Evolutionary conservation across 495 filamentous ascomycete species (phyloP).

Genomic region (Filosporella fistucella): DNA sequence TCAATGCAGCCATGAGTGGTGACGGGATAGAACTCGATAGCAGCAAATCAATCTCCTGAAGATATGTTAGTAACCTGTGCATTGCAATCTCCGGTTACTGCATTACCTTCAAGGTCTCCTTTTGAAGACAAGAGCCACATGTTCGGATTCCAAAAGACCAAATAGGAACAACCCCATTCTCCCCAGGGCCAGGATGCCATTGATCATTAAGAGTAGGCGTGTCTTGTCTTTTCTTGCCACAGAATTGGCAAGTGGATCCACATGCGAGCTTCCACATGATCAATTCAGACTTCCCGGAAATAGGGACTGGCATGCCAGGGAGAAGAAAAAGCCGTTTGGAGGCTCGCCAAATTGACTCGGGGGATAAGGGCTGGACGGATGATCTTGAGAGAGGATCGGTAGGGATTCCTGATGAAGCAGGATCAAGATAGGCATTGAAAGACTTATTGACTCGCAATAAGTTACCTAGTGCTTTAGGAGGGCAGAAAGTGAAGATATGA

Average conservation of each 20-base stretch:
- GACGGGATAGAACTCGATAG: conserved; percentile 53
- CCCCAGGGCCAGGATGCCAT: conserved; percentile 48
- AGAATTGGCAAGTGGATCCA: conserved; percentile 50
- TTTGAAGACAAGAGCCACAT: conserved; percentile 58
- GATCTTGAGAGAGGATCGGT: conserved; percentile 24
- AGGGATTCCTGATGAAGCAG: conserved; percentile 28
- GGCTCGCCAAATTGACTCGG: conserved; percentile 55
- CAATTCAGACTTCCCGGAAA: conserved; percentile 49
- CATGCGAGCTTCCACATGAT: conserved; percentile 60
- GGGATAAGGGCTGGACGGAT: conserved; percentile 26
- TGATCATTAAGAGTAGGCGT: conserved; percentile 23
- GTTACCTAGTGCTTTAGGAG: conserved; percentile 42
- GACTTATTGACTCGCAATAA: conserved; percentile 46
- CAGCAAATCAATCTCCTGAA: conserved; percentile 61
- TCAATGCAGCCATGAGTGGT: conserved; percentile 53
- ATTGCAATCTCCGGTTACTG: conserved; percentile 10
- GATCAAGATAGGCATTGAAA: conserved; percentile 49
- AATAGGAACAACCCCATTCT: conserved; percentile 44
- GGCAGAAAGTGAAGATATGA: conserved; percentile 47
- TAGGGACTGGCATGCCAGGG: conserved; percentile 51
- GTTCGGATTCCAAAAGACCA: conserved; percentile 63
- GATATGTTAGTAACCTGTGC: conserved; percentile 13
- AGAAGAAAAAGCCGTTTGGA: conserved; percentile 47
- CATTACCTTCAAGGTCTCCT: conserved; percentile 54
- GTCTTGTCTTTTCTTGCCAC: conserved; percentile 30